Evolutionary conservation across 2,329 filamentous ascomycete genomes (phyloP).

Genomic region (Plenodomus lindquistii): DNA sequence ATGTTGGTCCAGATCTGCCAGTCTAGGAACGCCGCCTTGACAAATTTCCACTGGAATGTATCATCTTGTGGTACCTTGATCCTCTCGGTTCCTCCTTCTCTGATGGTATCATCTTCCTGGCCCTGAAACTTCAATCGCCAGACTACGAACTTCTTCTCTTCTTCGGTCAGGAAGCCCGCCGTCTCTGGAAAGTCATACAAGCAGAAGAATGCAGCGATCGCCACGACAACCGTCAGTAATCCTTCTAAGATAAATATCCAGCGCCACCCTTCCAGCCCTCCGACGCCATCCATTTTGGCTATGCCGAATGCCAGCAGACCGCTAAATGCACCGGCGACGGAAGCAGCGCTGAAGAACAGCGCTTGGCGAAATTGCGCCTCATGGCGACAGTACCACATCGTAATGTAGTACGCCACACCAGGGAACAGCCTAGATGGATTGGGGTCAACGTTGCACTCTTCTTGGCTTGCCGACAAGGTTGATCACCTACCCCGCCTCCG

Average conservation of each 20-base stretch:
- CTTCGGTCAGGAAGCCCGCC: conserved; percentile 59
- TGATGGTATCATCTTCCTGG: conserved; percentile 54
- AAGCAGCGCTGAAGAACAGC: conserved; percentile 62
- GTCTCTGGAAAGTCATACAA: conserved; percentile 67
- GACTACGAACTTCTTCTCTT: conserved; percentile 61
- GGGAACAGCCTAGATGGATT: conserved; percentile 40
- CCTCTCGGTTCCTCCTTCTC: conserved; percentile 32
- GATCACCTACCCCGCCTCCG: conserved; percentile 35
- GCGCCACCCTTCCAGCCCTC: conserved; percentile 41
- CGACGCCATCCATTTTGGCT: conserved; percentile 62
- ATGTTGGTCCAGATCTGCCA: conserved; percentile 57
- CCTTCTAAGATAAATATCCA: conserved; percentile 45
- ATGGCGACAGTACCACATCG: conserved; percentile 66
- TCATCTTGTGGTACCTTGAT: conserved; percentile 71
- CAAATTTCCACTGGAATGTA: conserved; percentile 64
- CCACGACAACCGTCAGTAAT: conserved; percentile 42
- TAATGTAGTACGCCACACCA: conserved; percentile 57
- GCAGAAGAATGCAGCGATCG: conserved; percentile 51
- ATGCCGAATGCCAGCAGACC: conserved; percentile 63
- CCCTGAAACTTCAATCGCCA: conserved; percentile 59
- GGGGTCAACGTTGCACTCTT: neutral
- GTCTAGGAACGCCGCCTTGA: conserved; percentile 51
- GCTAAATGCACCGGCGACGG: conserved; percentile 63
- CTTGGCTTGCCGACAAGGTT: neutral
- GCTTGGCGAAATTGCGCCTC: conserved; percentile 62